These are phyloP conservation scores for Murraya koenigii DNA, from an alignment of 345 rosid species.

Conservation along the genomic window DNA sequence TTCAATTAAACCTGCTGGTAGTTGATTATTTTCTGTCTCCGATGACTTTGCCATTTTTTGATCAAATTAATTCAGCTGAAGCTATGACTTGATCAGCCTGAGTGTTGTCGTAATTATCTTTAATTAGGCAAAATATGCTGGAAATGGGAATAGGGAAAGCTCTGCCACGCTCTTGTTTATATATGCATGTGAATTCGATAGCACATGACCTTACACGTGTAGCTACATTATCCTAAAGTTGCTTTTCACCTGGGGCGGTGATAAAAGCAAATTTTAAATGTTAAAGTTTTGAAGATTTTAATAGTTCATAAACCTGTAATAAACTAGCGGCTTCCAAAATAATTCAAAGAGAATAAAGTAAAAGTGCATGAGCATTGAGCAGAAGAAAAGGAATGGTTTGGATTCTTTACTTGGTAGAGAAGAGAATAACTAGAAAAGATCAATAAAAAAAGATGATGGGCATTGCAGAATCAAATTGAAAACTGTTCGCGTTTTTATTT, in stretches of 20 bases:
- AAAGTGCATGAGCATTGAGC: neutral
- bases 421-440: neutral
- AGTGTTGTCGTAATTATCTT: neutral
- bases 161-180: neutral
- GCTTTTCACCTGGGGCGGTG: neutral
- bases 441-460: neutral
- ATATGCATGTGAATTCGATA: neutral
- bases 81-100: neutral
- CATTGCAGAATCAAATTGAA: neutral
- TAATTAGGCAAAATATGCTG: neutral
- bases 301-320: neutral
- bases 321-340: neutral
- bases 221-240: neutral
- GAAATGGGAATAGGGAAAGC: neutral
- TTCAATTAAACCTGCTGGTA: constrained; percentile 28
- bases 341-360: neutral
- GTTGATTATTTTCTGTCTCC: constrained; percentile 16
- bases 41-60: constrained; percentile 23
- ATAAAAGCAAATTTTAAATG: neutral
- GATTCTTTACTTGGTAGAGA: constrained; percentile 20
- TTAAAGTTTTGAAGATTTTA: neutral
- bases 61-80: neutral
- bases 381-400: neutral
- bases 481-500: neutral
- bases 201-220: neutral